Conservation (phyloP, 805 yeast genomes). For the Lachancea sp. region DNA sequence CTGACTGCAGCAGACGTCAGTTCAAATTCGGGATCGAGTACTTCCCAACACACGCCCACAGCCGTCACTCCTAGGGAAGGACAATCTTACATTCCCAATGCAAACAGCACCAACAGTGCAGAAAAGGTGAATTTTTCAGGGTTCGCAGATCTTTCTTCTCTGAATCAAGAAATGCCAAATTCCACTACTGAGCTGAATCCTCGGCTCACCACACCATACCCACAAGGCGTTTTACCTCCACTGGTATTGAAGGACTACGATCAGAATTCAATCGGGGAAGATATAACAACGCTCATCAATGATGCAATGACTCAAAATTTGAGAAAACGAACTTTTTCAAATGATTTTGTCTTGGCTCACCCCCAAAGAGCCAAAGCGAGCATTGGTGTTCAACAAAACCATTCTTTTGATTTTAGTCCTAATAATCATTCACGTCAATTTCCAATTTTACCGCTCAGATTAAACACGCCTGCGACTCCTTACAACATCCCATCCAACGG, state of each 20-base stretch:
- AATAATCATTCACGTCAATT: neutral
- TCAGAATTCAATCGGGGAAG: slow-evolving; percentile 3
- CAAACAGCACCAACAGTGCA: neutral
- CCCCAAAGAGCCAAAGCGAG: slow-evolving; percentile 2
- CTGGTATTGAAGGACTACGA: slow-evolving; percentile 2
- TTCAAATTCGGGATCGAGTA: neutral
- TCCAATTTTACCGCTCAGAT: slow-evolving; percentile 1
- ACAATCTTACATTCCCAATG: neutral
- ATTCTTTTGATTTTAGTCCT: slow-evolving; percentile 1
- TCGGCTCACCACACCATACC: slow-evolving; percentile 2
- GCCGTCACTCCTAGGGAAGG: slow-evolving; percentile 2
- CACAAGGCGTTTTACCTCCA: slow-evolving; percentile 2
- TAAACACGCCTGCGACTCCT: slow-evolving; percentile 6
- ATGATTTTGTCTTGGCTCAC: slow-evolving; percentile 6
- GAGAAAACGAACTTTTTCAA: slow-evolving; percentile 7
- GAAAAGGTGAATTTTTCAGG: neutral
- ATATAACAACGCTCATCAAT: slow-evolving; percentile 5
- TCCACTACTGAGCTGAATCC: neutral
- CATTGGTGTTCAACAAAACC: neutral
- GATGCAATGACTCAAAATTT: slow-evolving; percentile 8
- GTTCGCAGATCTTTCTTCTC: neutral
- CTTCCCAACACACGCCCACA: slow-evolving; percentile 2
- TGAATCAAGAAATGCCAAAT: neutral
- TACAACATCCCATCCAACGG: slow-evolving; percentile 1
- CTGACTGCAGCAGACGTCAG: slow-evolving; percentile 4